Evolutionary conservation across 1,284 basidiomycete species (phyloP), one percentile per base, ranked within the genome.

Genomic region (Boletus subluridellus): DNA sequence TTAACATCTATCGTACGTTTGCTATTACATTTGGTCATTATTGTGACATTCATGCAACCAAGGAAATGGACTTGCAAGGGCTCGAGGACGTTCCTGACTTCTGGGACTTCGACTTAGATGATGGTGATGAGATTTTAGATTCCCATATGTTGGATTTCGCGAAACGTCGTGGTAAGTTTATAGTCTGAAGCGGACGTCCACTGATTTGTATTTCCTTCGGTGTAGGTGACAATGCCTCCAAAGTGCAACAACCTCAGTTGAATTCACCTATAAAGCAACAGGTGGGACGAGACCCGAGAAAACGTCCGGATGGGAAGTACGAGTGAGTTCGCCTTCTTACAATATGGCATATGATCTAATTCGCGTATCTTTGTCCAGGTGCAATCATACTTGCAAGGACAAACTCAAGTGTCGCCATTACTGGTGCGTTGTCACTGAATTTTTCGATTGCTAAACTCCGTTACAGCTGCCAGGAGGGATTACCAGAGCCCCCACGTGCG

Each of bases 351-450:
- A 60, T 32, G 2, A 54, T 51, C 42, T 39, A 17, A 51, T 6
- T 32, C 54, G 51, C 11, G 17, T 38, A 39, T 47, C 52, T 26
- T 54, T 45, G 30, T 46, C n/a, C 53, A 91, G 89, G 58, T 92
- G 90, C 66, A 89, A 89, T 63, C 90, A 92, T 65, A 59, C 77
- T n/a, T 92, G 90, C 77, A 90, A 87, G 67, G 83, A 90, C 66
- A 92, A 92, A 71, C 75, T 76, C 3, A 79, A 77, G 48, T 92
- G 90, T 67, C 80, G 85, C 30, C 90, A 92, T 75, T 68, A 85
- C 37, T 92, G 90, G 90, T 64, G 77, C 60, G 52, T 63, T 41
- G 49, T 48, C 35, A 55, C 32, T 37, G 15, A n/a, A 37, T 17
- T 39, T 5, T 21, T 28, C 9, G 48, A 32, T 37, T 26, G 14